Evolutionary conservation across 768 basidiomycete species (phyloP), one percentile per base, ranked within the genome.

Genomic region (Pholiota conissans): DNA sequence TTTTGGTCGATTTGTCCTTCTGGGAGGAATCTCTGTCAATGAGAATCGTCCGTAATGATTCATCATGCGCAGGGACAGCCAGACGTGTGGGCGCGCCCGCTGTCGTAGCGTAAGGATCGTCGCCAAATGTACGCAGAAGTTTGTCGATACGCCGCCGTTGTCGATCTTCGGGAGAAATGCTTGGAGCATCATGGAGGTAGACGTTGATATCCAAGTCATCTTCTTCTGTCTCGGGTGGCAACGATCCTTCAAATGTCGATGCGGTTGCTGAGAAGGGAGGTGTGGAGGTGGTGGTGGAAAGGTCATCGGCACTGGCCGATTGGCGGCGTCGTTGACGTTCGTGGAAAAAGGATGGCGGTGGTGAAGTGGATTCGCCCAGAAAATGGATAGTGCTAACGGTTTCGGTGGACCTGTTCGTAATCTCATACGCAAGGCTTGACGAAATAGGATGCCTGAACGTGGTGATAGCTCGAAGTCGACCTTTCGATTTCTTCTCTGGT

Each of bases 81-180:
- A 47, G 20, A 5, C 5, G 22, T 7, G 26, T 16, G 5, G 24
- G 32, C 6, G 28, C 11, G 37, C 22, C 26, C 29, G 22, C 11
- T 20, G 34, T 18, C 18, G 49, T 1, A 10, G 26, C 29, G 46
- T 35, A 39, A 37, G 34, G 52, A 28, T 65, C 64, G 8, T 55
- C 65, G 28, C 71, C 70, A 3, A 73, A 59, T 3, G 67, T 73
- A n/a, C 68, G 65, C 26, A 67, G 57, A 14, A 73, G 59, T 48
- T 73, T 73, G 48, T 56, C 58, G 28, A 68, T 32, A 37, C 64
- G 69, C 20, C 64, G 51, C 22, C 62, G 29, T 13, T 52, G 61
- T 52, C 52, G 61, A 32, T 55, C 57, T 28, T 22, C 18, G 39
- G 57, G 29, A 47, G 40, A 32, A 27, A 45, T 5, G 24, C 18